Conservation (phyloP, 805 yeast genomes). For the Metschnikowia drakensbergensis region DNA sequence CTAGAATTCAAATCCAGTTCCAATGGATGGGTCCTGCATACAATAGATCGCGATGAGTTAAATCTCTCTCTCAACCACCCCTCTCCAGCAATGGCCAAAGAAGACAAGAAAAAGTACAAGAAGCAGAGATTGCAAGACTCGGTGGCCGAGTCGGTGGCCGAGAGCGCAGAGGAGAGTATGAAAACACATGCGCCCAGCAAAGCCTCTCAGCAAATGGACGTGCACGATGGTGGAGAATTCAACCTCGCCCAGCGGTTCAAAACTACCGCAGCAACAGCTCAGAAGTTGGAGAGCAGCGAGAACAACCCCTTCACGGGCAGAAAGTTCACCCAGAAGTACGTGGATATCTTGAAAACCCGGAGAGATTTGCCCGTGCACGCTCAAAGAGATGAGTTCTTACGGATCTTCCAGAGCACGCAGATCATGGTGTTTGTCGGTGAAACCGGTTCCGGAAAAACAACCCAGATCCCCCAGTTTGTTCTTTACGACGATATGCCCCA, state of each 20-base stretch:
- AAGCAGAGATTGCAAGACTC: constrained; percentile 50
- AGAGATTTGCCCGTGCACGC: constrained; percentile 91
- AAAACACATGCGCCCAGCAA: constrained; percentile 45
- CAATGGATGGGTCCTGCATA: background rate
- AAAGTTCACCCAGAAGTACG: constrained; percentile 59
- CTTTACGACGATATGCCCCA: constrained; percentile 91
- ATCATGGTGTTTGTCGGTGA: constrained; percentile 98
- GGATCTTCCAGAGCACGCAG: constrained; percentile 80
- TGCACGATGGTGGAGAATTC: constrained; percentile 68
- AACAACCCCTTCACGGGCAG: constrained; percentile 79
- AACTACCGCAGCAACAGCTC: constrained; percentile 65
- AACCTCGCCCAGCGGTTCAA: constrained; percentile 50
- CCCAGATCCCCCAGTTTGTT: constrained; percentile 97
- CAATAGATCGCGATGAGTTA: background rate
- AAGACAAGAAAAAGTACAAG: constrained; percentile 16
- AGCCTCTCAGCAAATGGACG: constrained; percentile 35
- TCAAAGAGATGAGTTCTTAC: constrained; percentile 84
- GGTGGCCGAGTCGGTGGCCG: constrained; percentile 63
- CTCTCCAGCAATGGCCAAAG: constrained; percentile 12
- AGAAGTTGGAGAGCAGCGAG: constrained; percentile 51
- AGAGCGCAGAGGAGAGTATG: constrained; percentile 56
- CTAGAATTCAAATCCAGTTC: no score
- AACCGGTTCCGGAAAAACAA: constrained; percentile 98
- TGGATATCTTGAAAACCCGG: constrained; percentile 72
- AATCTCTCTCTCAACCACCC: background rate